Base-by-base conservation (phyloP, 768 basidiomycete genomes). In the Suillus bovinus region DNA sequence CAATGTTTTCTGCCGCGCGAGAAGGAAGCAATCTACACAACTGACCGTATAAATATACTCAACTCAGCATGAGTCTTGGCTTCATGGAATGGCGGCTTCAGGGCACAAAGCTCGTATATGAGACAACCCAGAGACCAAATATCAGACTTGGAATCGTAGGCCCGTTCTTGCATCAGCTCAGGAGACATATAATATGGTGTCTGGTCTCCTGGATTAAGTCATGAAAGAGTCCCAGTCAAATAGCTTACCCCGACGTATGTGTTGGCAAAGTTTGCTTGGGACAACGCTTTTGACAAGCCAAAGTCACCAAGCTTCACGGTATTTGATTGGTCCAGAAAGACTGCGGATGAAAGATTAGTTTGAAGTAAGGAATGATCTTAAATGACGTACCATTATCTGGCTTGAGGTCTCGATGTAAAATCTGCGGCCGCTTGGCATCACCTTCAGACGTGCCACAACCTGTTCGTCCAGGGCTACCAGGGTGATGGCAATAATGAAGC, bases 171-270 rank as follows among this genome's bases (percentile, higher is more conserved):
- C 86, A 98, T 94, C 38, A 99, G 83, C 74, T 99, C 96, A 0
- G 97, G 97, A 1, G 95, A 97, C 97, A 99, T 99, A 79, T 99
- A 99, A 73, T 99, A 96, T 4, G 97, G 97, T 4, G 97, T 99
- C 95, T 98, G 68, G n/a, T 17, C 22, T 24, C 92, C 89, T 91
- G 67, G 6, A 20, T 36, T 39, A 27, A 39, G 24, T 60, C 64
- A 38, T 34, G 52, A 22, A 52, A 29, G 22, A 39, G 41, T 47
- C 11, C 13, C 5, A 41, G 38, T 54, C 11, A 31, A 39, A 24
- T 42, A 59, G 80, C 92, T 65, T 72, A 98, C 95, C 64, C 97
- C 96, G 65, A 99, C 97, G 63, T 98, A 99, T 38, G 97, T 99
- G 67, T 88, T 94, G 22, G 97, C 95, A 68, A 99, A 96, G 66